A percentile compares a stretch with the other conserved stretches of the same genome.
Evolutionary conservation across 1,284 basidiomycete genomes (phyloP).

Genomic region (Pyrrhoderma lamaoense): DNA sequence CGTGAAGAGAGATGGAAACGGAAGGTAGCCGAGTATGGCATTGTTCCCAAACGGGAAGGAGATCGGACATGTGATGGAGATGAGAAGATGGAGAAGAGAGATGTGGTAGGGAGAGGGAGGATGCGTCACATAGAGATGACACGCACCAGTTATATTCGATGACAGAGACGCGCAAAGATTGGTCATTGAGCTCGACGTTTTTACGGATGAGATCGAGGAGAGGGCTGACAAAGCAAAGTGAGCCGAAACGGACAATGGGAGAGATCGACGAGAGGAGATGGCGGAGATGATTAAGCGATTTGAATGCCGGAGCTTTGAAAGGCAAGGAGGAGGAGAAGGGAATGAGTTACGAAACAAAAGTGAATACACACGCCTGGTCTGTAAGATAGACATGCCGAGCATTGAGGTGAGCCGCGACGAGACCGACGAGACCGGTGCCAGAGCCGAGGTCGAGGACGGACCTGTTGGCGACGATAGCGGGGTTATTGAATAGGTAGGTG

Average conservation of each 20-base stretch:
- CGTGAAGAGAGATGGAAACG: too few relatives aligned
- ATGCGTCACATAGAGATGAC: neutral
- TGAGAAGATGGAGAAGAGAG: neutral
- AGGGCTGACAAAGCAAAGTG: conserved; percentile 38
- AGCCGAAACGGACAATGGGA: neutral
- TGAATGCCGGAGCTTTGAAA: conserved; percentile 16
- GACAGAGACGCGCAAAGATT: conserved; percentile 36
- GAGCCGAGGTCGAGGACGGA: conserved; percentile 78
- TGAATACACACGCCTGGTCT: conserved; percentile 72
- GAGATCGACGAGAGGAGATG: too few relatives aligned
- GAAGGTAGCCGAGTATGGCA: too few relatives aligned
- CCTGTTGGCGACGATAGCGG: conserved; percentile 45
- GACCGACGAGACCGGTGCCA: conserved; percentile 87
- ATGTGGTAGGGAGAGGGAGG: neutral
- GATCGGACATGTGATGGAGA: neutral
- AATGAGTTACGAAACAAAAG: conserved; percentile 14
- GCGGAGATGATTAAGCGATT: conserved; percentile 6
- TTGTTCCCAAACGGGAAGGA: too few relatives aligned
- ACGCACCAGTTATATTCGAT: conserved; percentile 74
- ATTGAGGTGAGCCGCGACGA: conserved; percentile 62
- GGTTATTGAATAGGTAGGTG: conserved; percentile 58
- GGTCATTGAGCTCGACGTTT: conserved; percentile 9
- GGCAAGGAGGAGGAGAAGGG: neutral
- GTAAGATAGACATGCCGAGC: conserved; percentile 69
- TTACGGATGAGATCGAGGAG: conserved; percentile 48